Percentiles rank a stretch among this genome's conserved stretches.
These are phyloP conservation scores for Sedum album DNA, from an alignment of 164 flowering plant species.

Conservation along the genomic window DNA sequence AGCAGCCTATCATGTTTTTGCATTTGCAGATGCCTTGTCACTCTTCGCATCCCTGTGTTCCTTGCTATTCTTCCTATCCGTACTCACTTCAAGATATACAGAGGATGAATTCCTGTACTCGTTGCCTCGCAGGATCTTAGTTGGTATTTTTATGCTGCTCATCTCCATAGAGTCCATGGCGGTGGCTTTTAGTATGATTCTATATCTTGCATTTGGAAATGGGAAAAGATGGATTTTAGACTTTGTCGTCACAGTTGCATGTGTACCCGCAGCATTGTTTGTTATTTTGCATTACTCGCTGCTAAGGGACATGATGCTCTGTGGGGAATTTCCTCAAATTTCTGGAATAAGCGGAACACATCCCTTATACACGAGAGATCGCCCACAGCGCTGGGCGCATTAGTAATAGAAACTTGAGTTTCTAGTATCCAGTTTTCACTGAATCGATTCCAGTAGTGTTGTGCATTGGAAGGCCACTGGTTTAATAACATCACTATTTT, in stretches of 20 bases:
- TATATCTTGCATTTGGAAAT: neutral
- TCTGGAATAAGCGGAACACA: neutral
- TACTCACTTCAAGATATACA: slow-evolving; percentile 21
- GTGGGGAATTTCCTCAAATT: neutral
- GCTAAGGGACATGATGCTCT: slow-evolving; percentile 7
- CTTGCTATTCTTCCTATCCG: slow-evolving; percentile 17
- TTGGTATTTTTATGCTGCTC: slow-evolving; percentile 12
- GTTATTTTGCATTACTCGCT: slow-evolving; percentile 9
- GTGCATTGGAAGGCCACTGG: no score
- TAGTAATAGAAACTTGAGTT: no score
- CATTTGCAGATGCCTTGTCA: slow-evolving; percentile 15
- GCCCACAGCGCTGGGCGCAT: no score
- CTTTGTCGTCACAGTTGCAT: neutral
- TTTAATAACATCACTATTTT: no score
- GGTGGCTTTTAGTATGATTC: slow-evolving; percentile 12
- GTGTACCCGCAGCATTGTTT: slow-evolving; percentile 11
- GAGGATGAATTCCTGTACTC: slow-evolving; percentile 19
- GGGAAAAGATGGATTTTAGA: neutral
- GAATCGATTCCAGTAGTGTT: no score
- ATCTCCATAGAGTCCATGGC: slow-evolving; percentile 17
- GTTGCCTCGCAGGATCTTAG: slow-evolving; percentile 14
- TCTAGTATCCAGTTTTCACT: no score
- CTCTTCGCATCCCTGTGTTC: slow-evolving; percentile 17
- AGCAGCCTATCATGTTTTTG: slow-evolving; percentile 13
- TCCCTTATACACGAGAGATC: neutral